Evolutionary conservation across 2,329 filamentous ascomycete genomes (phyloP), one percentile per base, ranked within the genome.

Genomic region (Pseudovirgaria hyperparasitica): DNA sequence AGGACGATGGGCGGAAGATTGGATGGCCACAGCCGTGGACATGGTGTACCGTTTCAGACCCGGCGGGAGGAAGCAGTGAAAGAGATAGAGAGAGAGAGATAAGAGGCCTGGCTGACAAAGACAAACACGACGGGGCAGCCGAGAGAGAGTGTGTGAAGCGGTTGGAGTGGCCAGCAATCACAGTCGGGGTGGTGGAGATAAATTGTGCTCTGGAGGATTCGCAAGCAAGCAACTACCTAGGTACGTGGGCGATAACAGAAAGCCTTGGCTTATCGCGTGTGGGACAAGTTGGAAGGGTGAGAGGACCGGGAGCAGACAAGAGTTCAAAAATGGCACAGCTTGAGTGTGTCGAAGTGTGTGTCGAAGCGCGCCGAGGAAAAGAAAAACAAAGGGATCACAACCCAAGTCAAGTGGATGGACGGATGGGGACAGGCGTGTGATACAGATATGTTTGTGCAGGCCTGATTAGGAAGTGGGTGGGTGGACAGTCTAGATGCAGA

Each of bases 11-110:
- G 54, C 32, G 50, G 51, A 28, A 60, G 53, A 42, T 39, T 60
- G 59, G 40, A 62, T 57, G 39, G 60, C 55, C 41, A 64, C 55
- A 37, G 54, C 58, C 32, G 60, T 57, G 40, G 60, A 58, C 60
- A 64, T 62, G 43, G 49, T 40, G 46, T 37, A 43, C 35, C 22
- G 25, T 12, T 15, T 19, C 23, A 28, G 22, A 22, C 9, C 13
- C 12, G 19, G 12, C 9, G 16, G 16, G 18, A 17, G 17, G 34
- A 26, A 26, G 23, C 29, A 30, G 21, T 12, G 28, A 22, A 29
- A 11, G 28, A 43, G 45, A 48, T 49, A 48, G 47, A 43, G 40
- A 22, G 31, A 23, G 33, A 35, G 31, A 38, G 34, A 40, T 40
- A 37, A 28, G 9, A 14, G 9, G 18, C 12, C 36, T 26, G 34